Percentiles rank a stretch among this genome's conserved stretches.
Evolutionary conservation across 176 grass and related monocot species (phyloP).

Genomic region (Bolboschoenus planiculmis): DNA sequence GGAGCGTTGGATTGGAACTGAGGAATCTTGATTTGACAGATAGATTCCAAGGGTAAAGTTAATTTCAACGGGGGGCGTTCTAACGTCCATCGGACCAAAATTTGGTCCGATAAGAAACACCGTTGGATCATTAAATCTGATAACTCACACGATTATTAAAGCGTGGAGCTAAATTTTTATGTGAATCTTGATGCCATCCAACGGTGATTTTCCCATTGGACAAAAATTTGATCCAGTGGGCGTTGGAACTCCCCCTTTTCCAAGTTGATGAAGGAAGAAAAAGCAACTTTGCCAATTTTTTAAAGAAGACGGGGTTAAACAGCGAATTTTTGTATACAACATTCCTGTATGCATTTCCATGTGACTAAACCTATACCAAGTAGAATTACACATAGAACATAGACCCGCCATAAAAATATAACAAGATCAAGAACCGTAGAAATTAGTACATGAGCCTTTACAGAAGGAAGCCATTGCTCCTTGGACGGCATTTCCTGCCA

Average conservation of each 20-base stretch:
- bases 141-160: no score
- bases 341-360: neutral
- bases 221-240: no score
- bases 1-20: neutral
- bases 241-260: no score
- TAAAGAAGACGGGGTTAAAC: neutral
- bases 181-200: no score
- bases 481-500: neutral
- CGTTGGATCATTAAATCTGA: no score
- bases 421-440: no score
- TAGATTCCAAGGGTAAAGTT: slow-evolving; percentile 1
- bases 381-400: neutral
- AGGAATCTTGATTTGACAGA: neutral
- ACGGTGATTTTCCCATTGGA: no score
- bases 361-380: neutral
- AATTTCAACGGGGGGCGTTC: no score
- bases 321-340: neutral
- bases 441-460: neutral
- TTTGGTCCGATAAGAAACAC: no score
- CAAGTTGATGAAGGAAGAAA: neutral
- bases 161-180: no score
- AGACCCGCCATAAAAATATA: neutral
- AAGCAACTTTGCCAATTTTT: neutral
- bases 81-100: no score
- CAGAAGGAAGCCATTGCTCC: neutral